Evolutionary conservation across 192 early-diverging fungal genomes (phyloP).

Genomic region (Kickxella alabastrina): DNA sequence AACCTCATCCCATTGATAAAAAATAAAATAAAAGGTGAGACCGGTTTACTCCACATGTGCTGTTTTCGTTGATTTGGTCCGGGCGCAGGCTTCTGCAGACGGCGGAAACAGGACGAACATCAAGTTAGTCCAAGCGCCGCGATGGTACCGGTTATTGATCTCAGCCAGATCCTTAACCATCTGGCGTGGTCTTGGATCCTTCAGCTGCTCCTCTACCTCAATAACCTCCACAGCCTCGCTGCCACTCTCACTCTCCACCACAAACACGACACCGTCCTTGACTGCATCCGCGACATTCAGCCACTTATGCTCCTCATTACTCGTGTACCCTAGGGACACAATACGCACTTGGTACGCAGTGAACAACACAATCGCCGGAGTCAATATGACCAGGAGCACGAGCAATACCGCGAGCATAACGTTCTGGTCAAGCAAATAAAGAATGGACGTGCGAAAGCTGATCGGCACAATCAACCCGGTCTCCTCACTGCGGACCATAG

Average conservation of each 20-base stretch:
- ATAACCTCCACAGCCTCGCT: constrained; percentile 14
- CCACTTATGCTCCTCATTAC: constrained; percentile 51
- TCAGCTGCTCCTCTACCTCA: constrained; percentile 41
- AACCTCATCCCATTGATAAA: no score
- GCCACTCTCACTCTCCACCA: constrained; percentile 3
- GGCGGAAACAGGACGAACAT: constrained; percentile 22
- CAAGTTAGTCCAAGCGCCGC: constrained; percentile 39
- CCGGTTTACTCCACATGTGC: no score
- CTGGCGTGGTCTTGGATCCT: constrained; percentile 18
- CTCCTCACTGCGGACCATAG: constrained; percentile 17
- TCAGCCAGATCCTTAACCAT: constrained; percentile 28
- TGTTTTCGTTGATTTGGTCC: no score
- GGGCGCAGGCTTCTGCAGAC: constrained; percentile 14
- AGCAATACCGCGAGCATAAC: constrained; percentile 22
- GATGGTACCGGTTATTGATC: constrained; percentile 41
- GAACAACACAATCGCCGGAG: constrained; percentile 39
- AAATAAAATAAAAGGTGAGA: no score
- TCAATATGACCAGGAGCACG: constrained; percentile 32
- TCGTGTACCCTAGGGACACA: constrained; percentile 39
- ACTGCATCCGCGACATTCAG: constrained; percentile 38
- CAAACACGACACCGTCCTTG: constrained; percentile 41
- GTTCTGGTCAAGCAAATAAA: constrained; percentile 28
- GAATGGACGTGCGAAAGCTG: constrained; percentile 32
- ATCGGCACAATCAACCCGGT: constrained; percentile 13
- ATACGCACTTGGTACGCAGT: constrained; percentile 44